Evolutionary conservation across 805 yeast species (phyloP).

Genomic region (Metschnikowia peoriensis): DNA sequence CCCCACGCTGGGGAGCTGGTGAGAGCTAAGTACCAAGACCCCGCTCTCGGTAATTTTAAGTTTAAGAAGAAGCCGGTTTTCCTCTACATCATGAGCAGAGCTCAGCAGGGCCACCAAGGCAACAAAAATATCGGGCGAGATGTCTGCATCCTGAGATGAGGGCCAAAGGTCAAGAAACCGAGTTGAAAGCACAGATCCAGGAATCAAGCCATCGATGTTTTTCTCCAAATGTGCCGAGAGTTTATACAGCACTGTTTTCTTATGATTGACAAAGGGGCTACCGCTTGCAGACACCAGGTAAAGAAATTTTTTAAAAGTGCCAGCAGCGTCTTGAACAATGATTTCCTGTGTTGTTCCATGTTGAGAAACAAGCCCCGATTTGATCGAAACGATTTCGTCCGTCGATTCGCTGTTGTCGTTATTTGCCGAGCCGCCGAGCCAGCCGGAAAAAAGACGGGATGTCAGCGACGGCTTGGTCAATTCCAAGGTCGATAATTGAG

Average conservation of each 20-base stretch:
- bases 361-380: constrained; percentile 50
- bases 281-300: constrained; percentile 31
- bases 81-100: constrained; percentile 12
- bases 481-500: constrained; percentile 39
- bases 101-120: constrained; percentile 14
- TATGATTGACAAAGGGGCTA: constrained; percentile 25
- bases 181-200: constrained; percentile 48
- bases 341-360: constrained; percentile 46
- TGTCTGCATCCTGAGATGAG: constrained; percentile 26
- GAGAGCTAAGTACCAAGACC: constrained; percentile 59
- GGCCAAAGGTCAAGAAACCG: constrained; percentile 63
- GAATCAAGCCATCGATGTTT: constrained; percentile 46
- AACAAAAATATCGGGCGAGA: constrained; percentile 11
- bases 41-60: constrained; percentile 50
- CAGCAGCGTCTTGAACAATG: constrained; percentile 45
- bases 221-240: constrained; percentile 30
- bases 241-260: constrained; percentile 30
- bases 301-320: constrained; percentile 33
- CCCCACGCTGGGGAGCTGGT: constrained; percentile 50
- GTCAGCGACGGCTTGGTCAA: constrained; percentile 13
- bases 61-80: constrained; percentile 47
- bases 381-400: constrained; percentile 57
- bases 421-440: constrained; percentile 10
- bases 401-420: constrained; percentile 20
- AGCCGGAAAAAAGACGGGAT: constrained; percentile 11